Base-by-base conservation (phyloP, 257 asterid genomes). In the Solanum pennellii region DNA sequence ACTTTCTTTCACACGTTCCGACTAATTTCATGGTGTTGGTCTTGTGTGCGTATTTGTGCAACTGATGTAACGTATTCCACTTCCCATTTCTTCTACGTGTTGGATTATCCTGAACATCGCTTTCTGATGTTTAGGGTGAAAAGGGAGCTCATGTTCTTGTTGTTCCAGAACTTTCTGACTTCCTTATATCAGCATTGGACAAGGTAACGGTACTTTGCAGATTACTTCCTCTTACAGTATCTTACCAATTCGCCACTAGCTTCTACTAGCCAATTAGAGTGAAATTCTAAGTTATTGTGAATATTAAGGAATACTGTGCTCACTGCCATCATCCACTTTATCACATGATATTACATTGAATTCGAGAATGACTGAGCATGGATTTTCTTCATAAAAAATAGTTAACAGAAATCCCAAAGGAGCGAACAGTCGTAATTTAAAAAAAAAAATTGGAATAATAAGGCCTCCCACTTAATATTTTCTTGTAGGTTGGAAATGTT, bases 131-230 rank as follows among this genome's bases (percentile, higher is more conserved):
- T 87, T 83, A 97, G 99, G 99, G 97, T 80, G 98, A 95, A 87
- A 96, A 92, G 84, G 99, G 99, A 62, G 99, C 98, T 86, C 98
- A 96, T 42, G 87, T 97, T 86, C 96, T 97, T 86, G 93, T 96
- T 90, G 98, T 94, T 91, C 98, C 99, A 5, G 99, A 97, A 88
- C 96, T 96, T 52, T 95, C 94, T 73, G 98, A 96, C 92, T 95
- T 95, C 90, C 92, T 97, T 56, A 83, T 82, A 69, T 91, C 96
- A 56, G 87, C 98, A 62, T 76, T 97, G 93, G 95, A 91, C 91
- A 97, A 96, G 99, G 99, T 97, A 89, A 16, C 44, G n/a, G 65
- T 7, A 1, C 71, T 82, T 49, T 49, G 42, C 85, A 0, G 15
- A 49, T 82, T 82, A 44, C 85, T 82, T 82, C 85, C 29, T 49